A percentile compares a stretch with the other conserved stretches of the same genome.
phyloP scores from a whole-genome alignment of 768 basidiomycete species.

The Kwoniella sp. region DNA sequence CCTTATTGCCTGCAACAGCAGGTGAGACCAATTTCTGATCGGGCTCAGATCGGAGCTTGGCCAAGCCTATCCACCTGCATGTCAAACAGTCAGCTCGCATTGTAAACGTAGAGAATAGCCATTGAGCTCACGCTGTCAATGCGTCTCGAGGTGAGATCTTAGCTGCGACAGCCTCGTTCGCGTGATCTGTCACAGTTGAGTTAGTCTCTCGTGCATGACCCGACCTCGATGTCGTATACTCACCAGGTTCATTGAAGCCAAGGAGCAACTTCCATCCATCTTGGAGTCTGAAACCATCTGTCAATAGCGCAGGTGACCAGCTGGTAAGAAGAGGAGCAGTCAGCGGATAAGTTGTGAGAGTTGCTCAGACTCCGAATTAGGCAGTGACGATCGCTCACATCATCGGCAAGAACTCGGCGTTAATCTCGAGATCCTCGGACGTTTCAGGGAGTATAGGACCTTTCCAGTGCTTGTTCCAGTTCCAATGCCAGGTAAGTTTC shows the following conservation, averaged over 20 bases:
- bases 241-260: conserved; percentile 50
- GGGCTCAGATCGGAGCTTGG: conserved; percentile 24
- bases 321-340: background rate
- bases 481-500: conserved; percentile 46
- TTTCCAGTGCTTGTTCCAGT: conserved; percentile 34
- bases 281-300: conserved; percentile 32
- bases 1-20: conserved; percentile 34
- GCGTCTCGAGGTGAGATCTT: conserved; percentile 25
- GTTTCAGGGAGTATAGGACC: conserved; percentile 24
- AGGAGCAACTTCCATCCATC: conserved; percentile 30
- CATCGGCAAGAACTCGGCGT: conserved; percentile 32
- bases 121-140: conserved; percentile 24
- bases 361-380: background rate
- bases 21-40: conserved; percentile 40
- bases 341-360: background rate
- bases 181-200: conserved; percentile 29
- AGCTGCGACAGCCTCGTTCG: conserved; percentile 32
- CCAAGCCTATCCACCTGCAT: conserved; percentile 39
- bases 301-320: conserved; percentile 31
- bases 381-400: conserved; percentile 14
- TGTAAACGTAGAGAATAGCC: no score
- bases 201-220: background rate
- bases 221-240: background rate
- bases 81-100: background rate
- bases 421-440: conserved; percentile 10